Evolutionary conservation across 176 grass and related monocot genomes (phyloP).

Genomic region (Juncus inflexus): DNA sequence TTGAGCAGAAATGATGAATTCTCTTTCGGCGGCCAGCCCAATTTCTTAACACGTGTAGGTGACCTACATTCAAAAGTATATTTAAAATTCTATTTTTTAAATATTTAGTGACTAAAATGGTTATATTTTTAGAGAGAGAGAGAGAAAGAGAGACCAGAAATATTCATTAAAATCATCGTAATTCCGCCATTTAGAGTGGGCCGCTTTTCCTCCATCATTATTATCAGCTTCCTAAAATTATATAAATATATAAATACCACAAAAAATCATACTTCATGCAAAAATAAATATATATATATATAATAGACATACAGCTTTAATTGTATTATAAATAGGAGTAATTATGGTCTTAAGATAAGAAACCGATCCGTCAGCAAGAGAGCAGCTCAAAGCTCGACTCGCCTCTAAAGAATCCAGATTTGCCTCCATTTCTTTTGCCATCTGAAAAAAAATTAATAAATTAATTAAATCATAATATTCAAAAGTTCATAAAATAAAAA

Average conservation of each 20-base stretch:
- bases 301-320: constrained; percentile 50
- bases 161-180: constrained; percentile 99
- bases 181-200: constrained; percentile 90
- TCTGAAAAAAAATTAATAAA: constrained; percentile 34
- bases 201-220: constrained; percentile 68
- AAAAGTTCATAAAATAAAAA: constrained; percentile 1
- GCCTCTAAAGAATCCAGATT: constrained; percentile 86
- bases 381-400: constrained; percentile 50
- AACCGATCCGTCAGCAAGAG: constrained; percentile 35
- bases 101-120: not conserved
- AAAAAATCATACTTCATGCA: not conserved
- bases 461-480: constrained; percentile 19
- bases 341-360: constrained; percentile 76
- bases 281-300: constrained; percentile 2
- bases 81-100: constrained; percentile 3
- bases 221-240: constrained; percentile 67
- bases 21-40: constrained; percentile 60
- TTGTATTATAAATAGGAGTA: constrained; percentile 76
- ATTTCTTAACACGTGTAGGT: constrained; percentile 50
- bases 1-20: constrained; percentile 68
- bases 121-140: not conserved
- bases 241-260: constrained; percentile 23
- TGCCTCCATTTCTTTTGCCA: constrained; percentile 92
- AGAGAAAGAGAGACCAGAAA: constrained; percentile 62
- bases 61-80: constrained; percentile 47